These are phyloP conservation scores for Leptodontidium sp. DNA, from an alignment of 2,329 filamentous ascomycete genomes.

Conservation along the genomic window DNA sequence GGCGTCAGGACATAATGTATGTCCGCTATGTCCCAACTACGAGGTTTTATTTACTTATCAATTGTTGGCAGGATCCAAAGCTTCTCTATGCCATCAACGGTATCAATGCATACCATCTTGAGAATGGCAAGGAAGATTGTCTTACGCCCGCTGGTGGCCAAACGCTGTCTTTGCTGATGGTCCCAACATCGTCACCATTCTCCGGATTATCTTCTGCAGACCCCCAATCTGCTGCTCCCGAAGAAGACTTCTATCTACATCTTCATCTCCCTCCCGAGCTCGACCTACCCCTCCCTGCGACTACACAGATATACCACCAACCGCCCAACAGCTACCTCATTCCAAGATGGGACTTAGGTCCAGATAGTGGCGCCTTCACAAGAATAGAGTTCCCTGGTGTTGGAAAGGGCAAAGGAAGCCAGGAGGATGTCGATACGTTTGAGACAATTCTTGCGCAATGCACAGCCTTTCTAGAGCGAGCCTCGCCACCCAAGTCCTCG, in stretches of 20 bases:
- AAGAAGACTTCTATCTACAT: slow-evolving; percentile 97
- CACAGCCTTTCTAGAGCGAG: slow-evolving; percentile 91
- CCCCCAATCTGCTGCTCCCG: slow-evolving; percentile 62
- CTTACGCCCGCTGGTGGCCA: slow-evolving; percentile 88
- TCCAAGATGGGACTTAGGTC: slow-evolving; percentile 91
- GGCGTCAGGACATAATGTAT: slow-evolving; percentile 46
- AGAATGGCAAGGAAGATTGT: slow-evolving; percentile 83
- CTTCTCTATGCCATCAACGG: slow-evolving; percentile 78
- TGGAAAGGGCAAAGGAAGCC: slow-evolving; percentile 75
- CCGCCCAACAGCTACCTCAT: slow-evolving; percentile 93
- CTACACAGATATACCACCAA: slow-evolving; percentile 97
- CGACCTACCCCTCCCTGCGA: slow-evolving; percentile 90
- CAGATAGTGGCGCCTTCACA: slow-evolving; percentile 89
- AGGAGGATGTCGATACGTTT: slow-evolving; percentile 95
- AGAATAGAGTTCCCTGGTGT: slow-evolving; percentile 86
- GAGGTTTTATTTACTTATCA: slow-evolving; percentile 21
- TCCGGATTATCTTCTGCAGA: slow-evolving; percentile 61
- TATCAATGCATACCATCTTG: slow-evolving; percentile 90
- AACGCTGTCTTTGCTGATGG: slow-evolving; percentile 93
- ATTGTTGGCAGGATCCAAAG: slow-evolving; percentile 60
- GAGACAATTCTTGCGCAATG: slow-evolving; percentile 98
- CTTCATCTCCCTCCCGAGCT: slow-evolving; percentile 94
- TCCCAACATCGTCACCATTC: slow-evolving; percentile 84
- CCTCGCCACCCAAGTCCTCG: slow-evolving; percentile 59
- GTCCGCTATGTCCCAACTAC: slow-evolving; percentile 1